Conservation (phyloP, 306 rosid species). For the Lagenaria siceraria region DNA sequence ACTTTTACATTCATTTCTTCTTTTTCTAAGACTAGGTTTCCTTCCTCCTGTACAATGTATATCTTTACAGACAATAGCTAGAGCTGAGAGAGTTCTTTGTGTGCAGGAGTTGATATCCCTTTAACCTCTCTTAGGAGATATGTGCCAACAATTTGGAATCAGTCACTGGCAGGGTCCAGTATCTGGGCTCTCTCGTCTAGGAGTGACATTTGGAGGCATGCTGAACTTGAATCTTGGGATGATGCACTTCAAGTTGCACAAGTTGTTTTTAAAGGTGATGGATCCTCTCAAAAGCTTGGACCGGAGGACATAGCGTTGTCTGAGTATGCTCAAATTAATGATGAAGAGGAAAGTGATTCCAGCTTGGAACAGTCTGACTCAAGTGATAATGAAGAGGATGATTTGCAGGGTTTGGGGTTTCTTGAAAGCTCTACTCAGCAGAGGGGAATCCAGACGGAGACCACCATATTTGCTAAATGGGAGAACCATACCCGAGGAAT, state of each 20-base stretch:
- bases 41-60: background rate
- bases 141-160: constrained; percentile 60
- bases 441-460: constrained; percentile 74
- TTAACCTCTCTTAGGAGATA: constrained; percentile 54
- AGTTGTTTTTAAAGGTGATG: constrained; percentile 78
- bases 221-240: constrained; percentile 88
- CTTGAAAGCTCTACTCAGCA: constrained; percentile 50
- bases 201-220: constrained; percentile 72
- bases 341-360: constrained; percentile 46
- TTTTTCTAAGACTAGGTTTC: background rate
- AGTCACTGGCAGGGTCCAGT: constrained; percentile 61
- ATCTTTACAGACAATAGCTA: background rate
- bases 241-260: constrained; percentile 44
- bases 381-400: constrained; percentile 55
- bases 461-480: constrained; percentile 85
- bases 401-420: constrained; percentile 65
- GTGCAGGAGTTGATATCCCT: constrained; percentile 65
- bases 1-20: background rate
- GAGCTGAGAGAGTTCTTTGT: constrained; percentile 9
- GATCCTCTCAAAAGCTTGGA: constrained; percentile 56
- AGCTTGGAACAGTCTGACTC: constrained; percentile 45
- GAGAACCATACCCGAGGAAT: constrained; percentile 93
- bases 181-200: constrained; percentile 64
- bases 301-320: constrained; percentile 51
- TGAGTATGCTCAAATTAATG: constrained; percentile 45